A percentile compares a stretch with the other conserved stretches of the same genome.
phyloP scores from a whole-genome alignment of 306 rosid species.

The Dalbergia cultrata region DNA sequence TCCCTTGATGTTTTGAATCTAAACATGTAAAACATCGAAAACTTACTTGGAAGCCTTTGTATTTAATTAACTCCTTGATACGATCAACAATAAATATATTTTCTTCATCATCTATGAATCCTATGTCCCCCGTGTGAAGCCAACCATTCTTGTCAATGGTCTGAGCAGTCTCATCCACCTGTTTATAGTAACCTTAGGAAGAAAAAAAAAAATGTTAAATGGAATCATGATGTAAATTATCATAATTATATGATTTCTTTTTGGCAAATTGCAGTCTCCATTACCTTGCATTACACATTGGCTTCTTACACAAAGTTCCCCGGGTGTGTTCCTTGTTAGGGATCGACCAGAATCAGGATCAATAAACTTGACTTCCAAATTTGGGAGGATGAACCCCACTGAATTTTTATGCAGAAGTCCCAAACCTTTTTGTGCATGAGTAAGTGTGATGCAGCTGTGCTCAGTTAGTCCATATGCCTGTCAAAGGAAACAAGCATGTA shows the following conservation, averaged over 20 bases:
- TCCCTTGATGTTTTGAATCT: neutral
- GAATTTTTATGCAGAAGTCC: constrained; percentile 65
- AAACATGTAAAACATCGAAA: neutral
- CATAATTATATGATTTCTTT: neutral
- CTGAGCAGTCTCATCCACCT: constrained; percentile 75
- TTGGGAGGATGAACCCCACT: constrained; percentile 87
- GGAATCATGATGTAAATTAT: neutral
- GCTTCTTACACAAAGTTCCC: constrained; percentile 90
- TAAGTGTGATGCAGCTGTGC: constrained; percentile 96
- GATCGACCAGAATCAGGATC: constrained; percentile 80
- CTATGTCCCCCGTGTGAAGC: constrained; percentile 94
- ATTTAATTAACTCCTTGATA: constrained; percentile 61
- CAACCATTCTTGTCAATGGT: constrained; percentile 84
- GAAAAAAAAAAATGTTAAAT: neutral
- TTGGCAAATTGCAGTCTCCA: constrained; percentile 10
- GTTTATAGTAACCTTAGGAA: constrained; percentile 76
- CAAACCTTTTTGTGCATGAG: constrained; percentile 57
- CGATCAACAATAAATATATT: constrained; percentile 73
- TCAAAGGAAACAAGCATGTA: constrained; percentile 4
- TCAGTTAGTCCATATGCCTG: constrained; percentile 97
- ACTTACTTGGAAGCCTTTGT: constrained; percentile 67
- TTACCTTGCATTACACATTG: constrained; percentile 93
- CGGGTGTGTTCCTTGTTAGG: constrained; percentile 80
- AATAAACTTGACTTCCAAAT: constrained; percentile 83
- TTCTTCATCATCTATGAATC: constrained; percentile 83